These are phyloP conservation scores for Kickxella alabastrina DNA, from an alignment of 192 early-diverging fungal species.

Conservation along the genomic window DNA sequence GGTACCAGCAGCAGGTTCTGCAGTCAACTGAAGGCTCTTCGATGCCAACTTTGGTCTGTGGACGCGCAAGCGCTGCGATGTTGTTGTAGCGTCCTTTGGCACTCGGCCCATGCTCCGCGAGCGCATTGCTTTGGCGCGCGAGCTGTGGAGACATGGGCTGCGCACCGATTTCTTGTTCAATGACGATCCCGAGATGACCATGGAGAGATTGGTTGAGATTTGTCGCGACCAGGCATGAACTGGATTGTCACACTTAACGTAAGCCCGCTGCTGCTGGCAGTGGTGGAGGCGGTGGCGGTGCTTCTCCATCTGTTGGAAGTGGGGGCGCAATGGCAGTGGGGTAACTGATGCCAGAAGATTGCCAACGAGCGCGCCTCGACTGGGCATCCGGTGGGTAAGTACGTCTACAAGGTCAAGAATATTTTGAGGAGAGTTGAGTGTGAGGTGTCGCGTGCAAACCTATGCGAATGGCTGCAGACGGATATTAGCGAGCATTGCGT, in stretches of 20 bases:
- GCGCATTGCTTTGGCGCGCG: slow-evolving; percentile 69
- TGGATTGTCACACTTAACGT: slow-evolving; percentile 75
- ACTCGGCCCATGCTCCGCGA: slow-evolving; percentile 62
- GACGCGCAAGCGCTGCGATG: slow-evolving; percentile 65
- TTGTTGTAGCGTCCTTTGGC: slow-evolving; percentile 82
- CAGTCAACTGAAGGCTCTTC: slow-evolving; percentile 10
- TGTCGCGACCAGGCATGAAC: slow-evolving; percentile 68
- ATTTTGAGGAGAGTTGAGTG: slow-evolving; percentile 66
- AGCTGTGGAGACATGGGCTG: slow-evolving; percentile 75
- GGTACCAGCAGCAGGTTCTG: slow-evolving; percentile 53
- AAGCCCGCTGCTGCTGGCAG: slow-evolving; percentile 1
- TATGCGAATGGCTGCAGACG: slow-evolving; percentile 57
- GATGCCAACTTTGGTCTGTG: slow-evolving; percentile 52
- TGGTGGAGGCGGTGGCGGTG: neutral
- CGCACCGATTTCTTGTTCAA: slow-evolving; percentile 78
- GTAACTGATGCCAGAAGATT: too few species aligned
- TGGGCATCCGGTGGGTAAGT: slow-evolving; percentile 7
- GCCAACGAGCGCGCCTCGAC: too few species aligned
- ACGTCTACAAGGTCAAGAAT: slow-evolving; percentile 67
- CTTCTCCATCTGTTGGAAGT: too few species aligned
- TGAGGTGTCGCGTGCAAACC: slow-evolving; percentile 57
- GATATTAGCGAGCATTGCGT: slow-evolving; percentile 66
- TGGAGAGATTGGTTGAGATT: slow-evolving; percentile 57
- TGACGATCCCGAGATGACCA: slow-evolving; percentile 64
- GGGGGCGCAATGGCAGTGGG: too few species aligned